Evolutionary conservation across 169 alveolate genomes (phyloP).

Genomic region (Cryptosporidium xiaoi): DNA sequence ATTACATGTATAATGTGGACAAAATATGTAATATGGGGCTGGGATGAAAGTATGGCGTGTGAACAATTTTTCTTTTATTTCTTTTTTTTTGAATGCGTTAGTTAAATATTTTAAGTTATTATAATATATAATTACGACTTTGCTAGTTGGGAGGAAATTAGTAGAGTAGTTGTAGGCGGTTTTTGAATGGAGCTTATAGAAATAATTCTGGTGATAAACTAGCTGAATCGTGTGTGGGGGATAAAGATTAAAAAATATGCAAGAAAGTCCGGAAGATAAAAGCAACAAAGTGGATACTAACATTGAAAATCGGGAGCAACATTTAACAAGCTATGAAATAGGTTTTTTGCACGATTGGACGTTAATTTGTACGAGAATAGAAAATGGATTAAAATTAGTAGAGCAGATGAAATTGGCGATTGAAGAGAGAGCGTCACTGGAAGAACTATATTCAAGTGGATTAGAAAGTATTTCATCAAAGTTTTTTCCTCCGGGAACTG

Average conservation of each 20-base stretch:
- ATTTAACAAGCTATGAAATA: slow-evolving; percentile 1
- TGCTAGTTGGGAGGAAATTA: not conserved
- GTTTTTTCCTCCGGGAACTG: slow-evolving; percentile 68
- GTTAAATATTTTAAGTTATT: slow-evolving; percentile 1
- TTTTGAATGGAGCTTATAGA: not conserved
- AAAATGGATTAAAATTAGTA: slow-evolving; percentile 49
- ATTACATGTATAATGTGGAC: slow-evolving; percentile 67
- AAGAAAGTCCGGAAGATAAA: not conserved
- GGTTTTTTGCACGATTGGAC: slow-evolving; percentile 72
- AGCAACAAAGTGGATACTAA: not conserved
- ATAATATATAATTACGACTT: not conserved
- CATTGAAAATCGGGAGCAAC: not conserved
- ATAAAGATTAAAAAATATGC: too few species aligned
- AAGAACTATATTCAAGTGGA: slow-evolving; percentile 53
- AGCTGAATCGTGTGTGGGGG: too few species aligned
- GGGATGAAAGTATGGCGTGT: slow-evolving; percentile 32
- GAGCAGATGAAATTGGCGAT: slow-evolving; percentile 40
- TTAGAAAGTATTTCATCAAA: slow-evolving; percentile 56
- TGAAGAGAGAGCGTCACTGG: slow-evolving; percentile 61
- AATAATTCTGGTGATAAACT: too few species aligned
- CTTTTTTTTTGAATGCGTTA: not conserved
- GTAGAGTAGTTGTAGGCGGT: not conserved
- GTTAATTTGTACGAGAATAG: slow-evolving; percentile 58
- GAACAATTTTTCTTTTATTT: not conserved
- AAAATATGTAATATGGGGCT: slow-evolving; percentile 10